phyloP scores from a whole-genome alignment of 768 basidiomycete species.

The Lyophyllum shimeji region DNA sequence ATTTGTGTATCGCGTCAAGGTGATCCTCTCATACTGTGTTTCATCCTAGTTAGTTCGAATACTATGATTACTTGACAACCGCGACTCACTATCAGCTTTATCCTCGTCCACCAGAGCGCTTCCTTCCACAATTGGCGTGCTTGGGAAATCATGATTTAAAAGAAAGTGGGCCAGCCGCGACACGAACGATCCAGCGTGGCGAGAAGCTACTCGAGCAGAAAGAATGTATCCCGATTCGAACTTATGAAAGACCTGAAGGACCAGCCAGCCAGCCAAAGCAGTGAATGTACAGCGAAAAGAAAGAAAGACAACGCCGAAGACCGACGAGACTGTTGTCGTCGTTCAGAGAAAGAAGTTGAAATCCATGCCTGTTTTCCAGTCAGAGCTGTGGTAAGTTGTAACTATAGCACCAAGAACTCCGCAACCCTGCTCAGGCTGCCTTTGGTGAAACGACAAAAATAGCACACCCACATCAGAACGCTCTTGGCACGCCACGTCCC shows the following conservation, averaged over 20 bases:
- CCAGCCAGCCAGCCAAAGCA: constrained; percentile 15
- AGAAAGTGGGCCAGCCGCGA: neutral
- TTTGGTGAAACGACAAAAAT: neutral
- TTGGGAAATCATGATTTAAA: constrained; percentile 7
- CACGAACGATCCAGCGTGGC: neutral
- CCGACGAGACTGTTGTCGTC: neutral
- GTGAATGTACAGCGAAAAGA: constrained; percentile 13
- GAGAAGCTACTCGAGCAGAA: constrained; percentile 1
- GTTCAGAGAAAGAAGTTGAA: neutral
- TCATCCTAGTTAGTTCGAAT: neutral
- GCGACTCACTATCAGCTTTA: constrained; percentile 28
- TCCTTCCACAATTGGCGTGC: constrained; percentile 16
- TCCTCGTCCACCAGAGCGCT: constrained; percentile 21
- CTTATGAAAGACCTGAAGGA: constrained; percentile 2
- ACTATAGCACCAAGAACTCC: constrained; percentile 5
- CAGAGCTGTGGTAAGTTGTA: neutral
- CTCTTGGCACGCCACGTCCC: neutral
- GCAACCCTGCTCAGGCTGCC: neutral
- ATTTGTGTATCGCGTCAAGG: constrained; percentile 47
- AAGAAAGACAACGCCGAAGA: neutral
- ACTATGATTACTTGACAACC: neutral
- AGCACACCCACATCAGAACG: neutral
- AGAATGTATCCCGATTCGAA: neutral
- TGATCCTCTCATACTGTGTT: constrained; percentile 45
- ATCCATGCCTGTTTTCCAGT: neutral